These are phyloP conservation scores for Paraphaeosphaeria sporulosa DNA, from an alignment of 2,329 filamentous ascomycete species.

Conservation along the genomic window DNA sequence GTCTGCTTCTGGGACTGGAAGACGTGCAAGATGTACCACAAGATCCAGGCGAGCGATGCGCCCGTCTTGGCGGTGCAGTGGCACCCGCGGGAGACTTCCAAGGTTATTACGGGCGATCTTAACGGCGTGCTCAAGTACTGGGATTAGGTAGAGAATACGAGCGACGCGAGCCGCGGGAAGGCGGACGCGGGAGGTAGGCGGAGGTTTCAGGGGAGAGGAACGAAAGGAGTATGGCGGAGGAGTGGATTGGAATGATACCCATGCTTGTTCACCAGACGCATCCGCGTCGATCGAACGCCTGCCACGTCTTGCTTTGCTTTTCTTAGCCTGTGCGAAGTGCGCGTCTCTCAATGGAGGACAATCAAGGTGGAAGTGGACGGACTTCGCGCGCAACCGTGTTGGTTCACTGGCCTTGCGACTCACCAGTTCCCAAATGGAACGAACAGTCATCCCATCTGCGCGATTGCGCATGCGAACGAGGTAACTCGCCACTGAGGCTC, in stretches of 20 bases:
- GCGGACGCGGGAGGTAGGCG: not conserved
- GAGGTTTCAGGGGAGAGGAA: slow-evolving; percentile 16
- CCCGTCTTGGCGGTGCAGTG: slow-evolving; percentile 88
- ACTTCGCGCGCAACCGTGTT: not conserved
- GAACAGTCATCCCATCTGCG: slow-evolving; percentile 18
- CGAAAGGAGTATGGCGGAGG: not conserved
- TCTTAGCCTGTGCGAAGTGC: not conserved
- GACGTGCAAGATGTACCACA: slow-evolving; percentile 98
- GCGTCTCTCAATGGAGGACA: not conserved
- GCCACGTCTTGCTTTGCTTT: not conserved
- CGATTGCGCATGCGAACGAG: slow-evolving; percentile 17
- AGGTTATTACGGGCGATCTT: slow-evolving; percentile 88
- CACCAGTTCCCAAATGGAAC: not conserved
- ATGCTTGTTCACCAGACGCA: slow-evolving; percentile 19
- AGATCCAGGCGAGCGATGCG: slow-evolving; percentile 84
- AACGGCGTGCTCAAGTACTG: slow-evolving; percentile 91
- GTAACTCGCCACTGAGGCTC: slow-evolving; percentile 5
- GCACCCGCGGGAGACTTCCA: slow-evolving; percentile 97
- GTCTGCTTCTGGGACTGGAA: slow-evolving; percentile 99
- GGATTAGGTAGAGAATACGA: slow-evolving; percentile 69
- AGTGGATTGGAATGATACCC: slow-evolving; percentile 32
- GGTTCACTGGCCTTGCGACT: slow-evolving; percentile 1
- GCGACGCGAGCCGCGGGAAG: not conserved
- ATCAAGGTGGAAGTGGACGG: not conserved
- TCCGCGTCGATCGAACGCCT: not conserved